Percentiles rank a stretch among this genome's conserved stretches.
phyloP scores from a whole-genome alignment of 108 stramenopile species.

The Discostella stelligeroides region DNA sequence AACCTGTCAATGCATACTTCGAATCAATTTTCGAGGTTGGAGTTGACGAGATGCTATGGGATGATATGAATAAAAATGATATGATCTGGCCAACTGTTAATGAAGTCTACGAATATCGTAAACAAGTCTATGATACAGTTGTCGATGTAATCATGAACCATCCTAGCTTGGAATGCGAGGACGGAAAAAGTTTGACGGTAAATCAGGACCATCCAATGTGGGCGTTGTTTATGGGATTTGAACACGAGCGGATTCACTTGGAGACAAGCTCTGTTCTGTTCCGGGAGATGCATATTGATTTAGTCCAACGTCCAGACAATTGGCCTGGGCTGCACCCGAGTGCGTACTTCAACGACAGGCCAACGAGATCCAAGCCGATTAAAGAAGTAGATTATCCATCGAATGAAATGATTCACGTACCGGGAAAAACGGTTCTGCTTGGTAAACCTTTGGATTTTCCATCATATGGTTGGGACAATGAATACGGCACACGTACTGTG shows the following conservation, averaged over 20 bases:
- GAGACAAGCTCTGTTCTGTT: constrained; percentile 95
- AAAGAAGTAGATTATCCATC: constrained; percentile 67
- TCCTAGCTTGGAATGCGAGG: constrained; percentile 63
- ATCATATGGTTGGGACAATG: constrained; percentile 96
- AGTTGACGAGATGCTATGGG: constrained; percentile 98
- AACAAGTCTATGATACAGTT: constrained; percentile 76
- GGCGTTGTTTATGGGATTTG: constrained; percentile 90
- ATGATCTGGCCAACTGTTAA: constrained; percentile 90
- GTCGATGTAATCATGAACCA: constrained; percentile 79
- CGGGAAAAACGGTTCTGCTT: constrained; percentile 58
- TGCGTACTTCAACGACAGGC: constrained; percentile 27
- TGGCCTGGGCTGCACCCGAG: constrained; percentile 86
- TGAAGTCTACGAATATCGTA: constrained; percentile 88
- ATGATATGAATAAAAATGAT: constrained; percentile 90
- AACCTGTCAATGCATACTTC: constrained; percentile 82
- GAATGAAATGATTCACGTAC: constrained; percentile 71
- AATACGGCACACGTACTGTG: constrained; percentile 86
- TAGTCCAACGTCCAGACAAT: constrained; percentile 74
- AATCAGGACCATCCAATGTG: constrained; percentile 86
- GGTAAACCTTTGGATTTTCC: constrained; percentile 91
- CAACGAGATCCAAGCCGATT: constrained; percentile 53
- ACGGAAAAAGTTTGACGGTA: constrained; percentile 52
- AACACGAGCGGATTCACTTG: constrained; percentile 96
- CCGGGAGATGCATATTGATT: constrained; percentile 84
- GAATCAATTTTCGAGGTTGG: constrained; percentile 94